Evolutionary conservation across 1,284 basidiomycete genomes (phyloP), one percentile per base, ranked within the genome.

Genomic region (Sanghuangporus baumii): DNA sequence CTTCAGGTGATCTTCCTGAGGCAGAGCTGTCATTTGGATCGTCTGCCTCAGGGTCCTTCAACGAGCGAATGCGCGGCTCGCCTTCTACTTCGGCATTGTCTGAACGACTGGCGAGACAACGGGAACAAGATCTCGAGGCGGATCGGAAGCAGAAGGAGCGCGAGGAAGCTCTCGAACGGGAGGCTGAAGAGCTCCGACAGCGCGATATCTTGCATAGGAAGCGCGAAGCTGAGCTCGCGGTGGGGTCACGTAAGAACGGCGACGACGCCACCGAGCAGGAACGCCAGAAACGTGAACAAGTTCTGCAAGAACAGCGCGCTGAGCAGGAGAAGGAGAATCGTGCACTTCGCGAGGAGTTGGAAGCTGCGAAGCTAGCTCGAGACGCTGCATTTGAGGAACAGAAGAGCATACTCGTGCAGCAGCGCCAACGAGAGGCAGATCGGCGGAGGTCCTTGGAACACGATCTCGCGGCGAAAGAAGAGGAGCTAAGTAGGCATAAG

Each of bases 181-280:
- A 56, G 18, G 23, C 23, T 20, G 55, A 61, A 31, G 60, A 56
- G 31, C 43, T 61, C 23, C 54, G 55, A 2, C 54, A 56, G 47
- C 52, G 51, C 6, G 38, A 56, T 3, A 36, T n/a, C 9, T 12
- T 34, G 20, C 60, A 61, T 41, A 40, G 16, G 26, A 46, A 18
- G 23, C 60, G 60, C 8, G 60, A 61, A 46, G 60, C 52, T 20
- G 46, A 61, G 60, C 60, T 61, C 18, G 8, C 40, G 6, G 43
- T 40, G 16, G 8, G 41, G 12, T 14, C 31, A 11, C 54, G 43
- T 46, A 7, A 3, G 6, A 38, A 34, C 12, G 54, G 48, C 18
- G 34, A 16, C 38, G 46, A 56, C 37, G 12, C 40, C 20, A 47
- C 23, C n/a, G 54, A 46, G 20, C 51, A 41, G 43, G 20, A 54